Percentiles rank a stretch among this genome's conserved stretches.
phyloP scores from a whole-genome alignment of 495 filamentous ascomycete genomes.

The Beverwykella pulmonaria region DNA sequence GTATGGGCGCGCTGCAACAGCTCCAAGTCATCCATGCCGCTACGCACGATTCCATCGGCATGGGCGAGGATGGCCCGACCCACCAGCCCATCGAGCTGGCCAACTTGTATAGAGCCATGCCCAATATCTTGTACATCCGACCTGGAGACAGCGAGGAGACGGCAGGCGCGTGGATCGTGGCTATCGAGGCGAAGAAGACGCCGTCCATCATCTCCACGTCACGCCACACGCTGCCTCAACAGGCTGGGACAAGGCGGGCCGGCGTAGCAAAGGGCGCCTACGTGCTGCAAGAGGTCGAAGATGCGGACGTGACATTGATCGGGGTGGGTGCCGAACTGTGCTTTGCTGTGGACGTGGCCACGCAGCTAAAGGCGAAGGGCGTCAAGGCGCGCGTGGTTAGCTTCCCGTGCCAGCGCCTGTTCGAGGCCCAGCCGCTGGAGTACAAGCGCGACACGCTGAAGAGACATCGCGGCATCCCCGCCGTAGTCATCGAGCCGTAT shows the following conservation, averaged over 20 bases:
- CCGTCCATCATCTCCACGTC: slow-evolving; percentile 55
- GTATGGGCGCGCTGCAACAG: slow-evolving; percentile 61
- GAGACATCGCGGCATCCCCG: slow-evolving; percentile 45
- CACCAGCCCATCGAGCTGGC: slow-evolving; percentile 64
- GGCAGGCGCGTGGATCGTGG: slow-evolving; percentile 56
- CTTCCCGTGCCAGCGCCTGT: slow-evolving; percentile 59
- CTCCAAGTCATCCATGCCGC: slow-evolving; percentile 62
- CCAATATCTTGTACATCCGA: slow-evolving; percentile 61
- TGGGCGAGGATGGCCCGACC: slow-evolving; percentile 63
- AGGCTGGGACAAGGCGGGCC: slow-evolving; percentile 47
- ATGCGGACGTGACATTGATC: slow-evolving; percentile 54
- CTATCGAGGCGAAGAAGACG: slow-evolving; percentile 51
- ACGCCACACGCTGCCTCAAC: slow-evolving; percentile 52
- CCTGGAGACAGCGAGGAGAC: slow-evolving; percentile 61
- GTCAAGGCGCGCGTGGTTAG: slow-evolving; percentile 55
- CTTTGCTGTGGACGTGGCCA: slow-evolving; percentile 51
- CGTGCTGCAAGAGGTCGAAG: slow-evolving; percentile 50
- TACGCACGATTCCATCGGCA: slow-evolving; percentile 63
- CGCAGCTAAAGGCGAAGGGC: slow-evolving; percentile 40
- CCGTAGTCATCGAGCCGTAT: slow-evolving; percentile 60
- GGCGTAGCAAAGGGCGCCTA: slow-evolving; percentile 53
- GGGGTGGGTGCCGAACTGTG: slow-evolving; percentile 54
- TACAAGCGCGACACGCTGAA: slow-evolving; percentile 53
- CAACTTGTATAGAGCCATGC: slow-evolving; percentile 62
- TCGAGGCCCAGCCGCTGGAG: slow-evolving; percentile 54